Evolutionary conservation across 805 yeast genomes (phyloP).

Genomic region (Grigorovia humatica): DNA sequence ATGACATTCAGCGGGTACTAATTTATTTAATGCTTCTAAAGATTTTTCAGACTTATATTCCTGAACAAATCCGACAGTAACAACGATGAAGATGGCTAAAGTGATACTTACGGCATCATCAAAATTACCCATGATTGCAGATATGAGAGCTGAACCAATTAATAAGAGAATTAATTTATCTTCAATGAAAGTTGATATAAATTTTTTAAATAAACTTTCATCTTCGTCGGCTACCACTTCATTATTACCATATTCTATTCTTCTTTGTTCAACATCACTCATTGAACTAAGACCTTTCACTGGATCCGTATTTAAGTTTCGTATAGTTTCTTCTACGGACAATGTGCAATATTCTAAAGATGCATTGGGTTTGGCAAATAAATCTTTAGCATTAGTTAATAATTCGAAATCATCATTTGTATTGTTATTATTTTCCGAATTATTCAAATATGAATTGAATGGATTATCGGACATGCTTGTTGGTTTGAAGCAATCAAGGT

Average conservation of each 20-base stretch:
- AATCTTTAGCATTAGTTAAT: constrained; percentile 12
- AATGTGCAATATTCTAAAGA: constrained; percentile 55
- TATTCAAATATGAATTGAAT: constrained; percentile 10
- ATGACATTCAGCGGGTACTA: constrained; percentile 96
- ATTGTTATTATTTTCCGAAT: neutral
- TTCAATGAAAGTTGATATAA: constrained; percentile 70
- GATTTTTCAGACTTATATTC: constrained; percentile 94
- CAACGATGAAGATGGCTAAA: constrained; percentile 84
- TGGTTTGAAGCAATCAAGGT: no score
- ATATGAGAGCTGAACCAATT: constrained; percentile 80
- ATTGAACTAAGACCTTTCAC: constrained; percentile 51
- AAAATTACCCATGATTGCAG: constrained; percentile 88
- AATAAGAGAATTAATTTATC: constrained; percentile 84
- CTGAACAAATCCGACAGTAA: constrained; percentile 94
- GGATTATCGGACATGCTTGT: constrained; percentile 29
- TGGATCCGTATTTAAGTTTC: constrained; percentile 51
- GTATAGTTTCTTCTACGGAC: constrained; percentile 55
- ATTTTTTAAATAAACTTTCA: constrained; percentile 60
- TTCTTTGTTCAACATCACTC: constrained; percentile 63
- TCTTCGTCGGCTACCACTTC: constrained; percentile 71
- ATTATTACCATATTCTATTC: constrained; percentile 69
- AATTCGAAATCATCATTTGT: constrained; percentile 4
- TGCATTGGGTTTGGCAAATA: constrained; percentile 35
- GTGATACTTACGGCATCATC: constrained; percentile 95
- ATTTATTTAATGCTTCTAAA: constrained; percentile 78